Conservation (phyloP, 352 stramenopile species). For the Globisporangium nodosum region DNA sequence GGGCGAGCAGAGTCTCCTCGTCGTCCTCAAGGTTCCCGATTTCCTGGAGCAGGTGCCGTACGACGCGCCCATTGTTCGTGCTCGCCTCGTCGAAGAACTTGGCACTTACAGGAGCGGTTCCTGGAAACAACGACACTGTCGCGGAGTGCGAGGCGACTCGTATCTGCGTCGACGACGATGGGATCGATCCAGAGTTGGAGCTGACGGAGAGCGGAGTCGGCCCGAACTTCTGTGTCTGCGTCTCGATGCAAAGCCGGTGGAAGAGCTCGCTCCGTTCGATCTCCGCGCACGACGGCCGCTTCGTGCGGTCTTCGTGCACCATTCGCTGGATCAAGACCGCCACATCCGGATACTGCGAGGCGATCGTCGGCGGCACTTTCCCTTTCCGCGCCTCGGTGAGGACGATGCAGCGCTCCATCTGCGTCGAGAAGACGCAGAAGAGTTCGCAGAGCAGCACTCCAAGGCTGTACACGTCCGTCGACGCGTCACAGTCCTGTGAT, state of each 20-base stretch:
- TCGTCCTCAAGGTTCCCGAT: constrained; percentile 8
- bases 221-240: constrained; percentile 3
- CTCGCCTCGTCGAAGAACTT: neutral
- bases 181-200: neutral
- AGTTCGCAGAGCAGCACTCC: constrained; percentile 69
- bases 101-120: neutral
- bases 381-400: constrained; percentile 43
- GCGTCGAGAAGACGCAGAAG: constrained; percentile 67
- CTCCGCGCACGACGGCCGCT: constrained; percentile 38
- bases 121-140: neutral
- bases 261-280: constrained; percentile 31
- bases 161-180: neutral
- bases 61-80: neutral
- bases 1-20: constrained; percentile 1
- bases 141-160: neutral
- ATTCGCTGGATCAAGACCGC: constrained; percentile 42
- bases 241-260: neutral
- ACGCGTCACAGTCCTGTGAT: constrained; percentile 28
- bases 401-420: constrained; percentile 72
- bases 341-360: constrained; percentile 33
- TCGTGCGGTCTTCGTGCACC: constrained; percentile 31
- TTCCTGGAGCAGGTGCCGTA: constrained; percentile 4
- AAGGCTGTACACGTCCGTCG: constrained; percentile 72
- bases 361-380: constrained; percentile 26
- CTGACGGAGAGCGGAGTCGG: neutral